Base-by-base conservation (phyloP, 495 filamentous ascomycete species). In the Aspergillus hancockii region DNA sequence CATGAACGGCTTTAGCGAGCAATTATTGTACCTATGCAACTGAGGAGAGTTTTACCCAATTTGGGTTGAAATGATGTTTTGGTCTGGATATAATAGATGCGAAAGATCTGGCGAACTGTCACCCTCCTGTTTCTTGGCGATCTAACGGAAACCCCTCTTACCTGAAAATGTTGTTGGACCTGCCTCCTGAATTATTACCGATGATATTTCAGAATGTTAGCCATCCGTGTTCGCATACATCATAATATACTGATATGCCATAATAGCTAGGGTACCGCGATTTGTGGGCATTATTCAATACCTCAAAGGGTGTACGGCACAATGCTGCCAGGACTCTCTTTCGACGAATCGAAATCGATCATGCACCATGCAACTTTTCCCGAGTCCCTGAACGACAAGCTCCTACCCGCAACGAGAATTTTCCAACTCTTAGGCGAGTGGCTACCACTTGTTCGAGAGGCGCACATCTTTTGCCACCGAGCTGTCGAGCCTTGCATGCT, bases 401-500 rank as follows among this genome's bases (percentile, higher is more conserved):
- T 0, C 4, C 50, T 52, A 32, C 30, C 50, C 21, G 50, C 50
- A 36, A 52, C 18, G 14, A 52, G 31, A 9, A 32, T 36, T 32
- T 52, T 52, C 30, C 50, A 52, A 9, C 50, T 36, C 25, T 32
- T 36, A 52, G 50, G 50, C 50, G 23, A 52, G 18, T 52, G 1
- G 50, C 50, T 52, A 21, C 30, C 13, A 31, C 9, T 34, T 52
- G 25, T 52, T 13, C 50, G n/a, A 52, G 31, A 52, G 10, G 38
- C 38, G 38, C n/a, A 30, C 30, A 36, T 52, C 14, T 52, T 5
- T 36, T 52, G 16, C 31, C 9, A 52, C 16, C 13, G 50, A 32
- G 50, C 50, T 32, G 28, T 36, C 30, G 50, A 52, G 50, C 50
- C 30, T n/a, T 52, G 50, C 25, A 52, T 52, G 50, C 30, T 52